phyloP scores from a whole-genome alignment of 2,329 filamentous ascomycete species.

The Capronia americana region DNA sequence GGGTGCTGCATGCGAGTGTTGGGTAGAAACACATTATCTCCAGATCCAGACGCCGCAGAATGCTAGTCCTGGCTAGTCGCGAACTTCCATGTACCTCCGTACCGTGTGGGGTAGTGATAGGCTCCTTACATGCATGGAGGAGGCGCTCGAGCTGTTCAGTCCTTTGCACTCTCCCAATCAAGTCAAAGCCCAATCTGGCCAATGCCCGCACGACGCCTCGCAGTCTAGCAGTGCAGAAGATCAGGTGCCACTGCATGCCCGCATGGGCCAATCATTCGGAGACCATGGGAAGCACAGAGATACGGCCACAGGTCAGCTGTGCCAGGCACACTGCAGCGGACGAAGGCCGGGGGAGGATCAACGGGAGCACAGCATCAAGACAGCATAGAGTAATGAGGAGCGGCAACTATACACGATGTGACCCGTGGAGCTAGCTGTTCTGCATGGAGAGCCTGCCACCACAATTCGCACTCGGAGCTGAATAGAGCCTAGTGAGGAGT shows the following conservation, averaged over 20 bases:
- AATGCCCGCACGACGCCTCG: not conserved
- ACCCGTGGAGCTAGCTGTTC: not conserved
- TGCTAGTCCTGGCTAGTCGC: slow-evolving; percentile 7
- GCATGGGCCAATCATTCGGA: slow-evolving; percentile 13
- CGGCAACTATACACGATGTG: not conserved
- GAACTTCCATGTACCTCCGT: slow-evolving; percentile 15
- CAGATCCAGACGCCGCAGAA: slow-evolving; percentile 12
- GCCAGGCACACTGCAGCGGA: slow-evolving; percentile 8
- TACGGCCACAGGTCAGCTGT: not conserved
- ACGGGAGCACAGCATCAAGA: slow-evolving; percentile 12
- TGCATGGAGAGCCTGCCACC: not conserved
- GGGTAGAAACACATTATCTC: slow-evolving; percentile 19
- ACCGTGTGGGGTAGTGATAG: slow-evolving; percentile 16
- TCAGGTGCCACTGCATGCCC: slow-evolving; percentile 13
- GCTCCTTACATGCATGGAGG: not conserved
- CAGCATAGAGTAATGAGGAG: not conserved
- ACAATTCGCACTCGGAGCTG: not conserved
- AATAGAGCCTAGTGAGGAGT: not conserved
- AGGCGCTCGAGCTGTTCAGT: slow-evolving; percentile 6
- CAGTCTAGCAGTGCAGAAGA: slow-evolving; percentile 5
- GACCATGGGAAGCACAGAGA: slow-evolving; percentile 14
- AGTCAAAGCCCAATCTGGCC: not conserved
- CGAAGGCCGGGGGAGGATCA: not conserved
- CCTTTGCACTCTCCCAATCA: slow-evolving; percentile 7
- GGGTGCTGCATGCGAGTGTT: slow-evolving; percentile 11